These are phyloP conservation scores for Rhynchospora pubera DNA, from an alignment of 176 grass and related monocot species.

Conservation along the genomic window DNA sequence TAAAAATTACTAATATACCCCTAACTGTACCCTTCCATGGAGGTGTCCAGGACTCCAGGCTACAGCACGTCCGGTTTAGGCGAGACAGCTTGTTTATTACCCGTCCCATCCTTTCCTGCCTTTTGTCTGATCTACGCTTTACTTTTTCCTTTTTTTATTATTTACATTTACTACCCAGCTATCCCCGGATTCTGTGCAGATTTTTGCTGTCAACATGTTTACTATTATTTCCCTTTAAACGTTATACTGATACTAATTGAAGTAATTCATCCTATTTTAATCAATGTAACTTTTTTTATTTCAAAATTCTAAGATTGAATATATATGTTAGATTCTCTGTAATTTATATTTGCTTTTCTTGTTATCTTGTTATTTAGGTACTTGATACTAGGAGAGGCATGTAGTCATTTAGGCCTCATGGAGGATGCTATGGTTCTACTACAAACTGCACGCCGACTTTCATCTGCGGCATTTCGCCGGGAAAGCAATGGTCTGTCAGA, in stretches of 20 bases:
- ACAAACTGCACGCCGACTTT: slow-evolving; percentile 74
- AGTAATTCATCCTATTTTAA: neutral
- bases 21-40: neutral
- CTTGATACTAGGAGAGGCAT: slow-evolving; percentile 71
- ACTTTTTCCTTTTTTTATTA: neutral
- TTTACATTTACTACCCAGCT: neutral
- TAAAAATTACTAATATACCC: neutral
- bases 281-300: neutral
- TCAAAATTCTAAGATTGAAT: neutral
- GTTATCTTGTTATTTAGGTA: slow-evolving; percentile 34
- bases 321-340: neutral
- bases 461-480: slow-evolving; percentile 72
- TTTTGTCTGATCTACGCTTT: slow-evolving; percentile 23
- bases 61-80: neutral
- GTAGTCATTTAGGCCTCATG: slow-evolving; percentile 81
- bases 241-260: neutral
- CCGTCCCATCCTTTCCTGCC: neutral
- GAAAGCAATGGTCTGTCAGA: slow-evolving; percentile 85
- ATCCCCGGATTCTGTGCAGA: neutral
- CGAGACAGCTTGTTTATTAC: slow-evolving; percentile 4
- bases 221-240: neutral
- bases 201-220: neutral
- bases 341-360: neutral
- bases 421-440: slow-evolving; percentile 91
- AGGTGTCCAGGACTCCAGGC: too few relatives aligned